A percentile compares a stretch with the other conserved stretches of the same genome.
phyloP scores from a whole-genome alignment of 108 stramenopile species.

The Cyclotella distinguenda region DNA sequence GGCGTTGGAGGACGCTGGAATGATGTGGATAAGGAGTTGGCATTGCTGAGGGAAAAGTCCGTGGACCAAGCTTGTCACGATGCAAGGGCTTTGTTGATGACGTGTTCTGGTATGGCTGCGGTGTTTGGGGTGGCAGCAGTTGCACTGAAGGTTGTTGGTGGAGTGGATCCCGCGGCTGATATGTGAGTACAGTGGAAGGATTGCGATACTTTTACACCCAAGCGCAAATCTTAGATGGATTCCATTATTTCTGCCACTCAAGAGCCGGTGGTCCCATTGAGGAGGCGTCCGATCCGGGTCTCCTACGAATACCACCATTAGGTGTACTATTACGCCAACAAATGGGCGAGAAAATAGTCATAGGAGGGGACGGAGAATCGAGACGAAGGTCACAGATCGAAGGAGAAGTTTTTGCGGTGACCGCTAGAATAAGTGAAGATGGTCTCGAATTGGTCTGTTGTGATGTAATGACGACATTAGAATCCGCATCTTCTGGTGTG shows the following conservation, averaged over 20 bases:
- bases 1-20: slow-evolving; percentile 86
- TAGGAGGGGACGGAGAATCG: slow-evolving; percentile 59
- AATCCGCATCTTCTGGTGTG: slow-evolving; percentile 59
- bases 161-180: slow-evolving; percentile 66
- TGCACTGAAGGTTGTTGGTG: slow-evolving; percentile 62
- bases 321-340: slow-evolving; percentile 61
- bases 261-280: slow-evolving; percentile 65
- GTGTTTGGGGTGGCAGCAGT: slow-evolving; percentile 74
- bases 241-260: not conserved
- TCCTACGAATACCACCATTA: slow-evolving; percentile 66
- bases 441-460: slow-evolving; percentile 55
- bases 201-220: not conserved
- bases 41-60: slow-evolving; percentile 67
- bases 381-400: slow-evolving; percentile 50
- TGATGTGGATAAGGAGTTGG: slow-evolving; percentile 60
- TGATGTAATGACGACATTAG: slow-evolving; percentile 51
- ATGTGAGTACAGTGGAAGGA: slow-evolving; percentile 36
- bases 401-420: slow-evolving; percentile 68
- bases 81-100: slow-evolving; percentile 65
- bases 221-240: not conserved
- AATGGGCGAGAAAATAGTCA: slow-evolving; percentile 57
- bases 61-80: slow-evolving; percentile 70
- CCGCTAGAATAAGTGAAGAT: slow-evolving; percentile 46
- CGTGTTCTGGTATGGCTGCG: slow-evolving; percentile 77
- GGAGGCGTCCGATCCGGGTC: slow-evolving; percentile 33